Evolutionary conservation across 1,284 basidiomycete species (phyloP), one percentile per base, ranked within the genome.

Genomic region (Prillingera fragicola): DNA sequence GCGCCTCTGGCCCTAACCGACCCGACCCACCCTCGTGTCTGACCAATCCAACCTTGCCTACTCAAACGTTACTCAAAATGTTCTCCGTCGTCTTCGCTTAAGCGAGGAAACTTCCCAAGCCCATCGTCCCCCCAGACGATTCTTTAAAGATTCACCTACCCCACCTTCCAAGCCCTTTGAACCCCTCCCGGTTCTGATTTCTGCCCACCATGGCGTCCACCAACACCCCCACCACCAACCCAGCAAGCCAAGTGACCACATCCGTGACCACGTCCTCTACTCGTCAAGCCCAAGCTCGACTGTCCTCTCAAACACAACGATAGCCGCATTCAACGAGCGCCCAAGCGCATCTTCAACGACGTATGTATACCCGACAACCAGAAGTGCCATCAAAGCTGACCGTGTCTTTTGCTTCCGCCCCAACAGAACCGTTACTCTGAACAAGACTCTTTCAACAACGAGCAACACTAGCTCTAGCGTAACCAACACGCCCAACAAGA

Each of bases 201-300:
- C 46, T 54, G 52, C 52, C 52, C 52, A 54, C 31, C 48, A 54
- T 54, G 52, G 52, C 48, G 25, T 52, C 38, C 48, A 38, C 41
- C 42, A 50, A 27, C 38, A 35, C 42, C 42, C 29, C 38, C 38
- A 18, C 24, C 43, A 13, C 32, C 17, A 10, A 15, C 9, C 14
- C 32, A 33, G 14, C n/a, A 33, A 13, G 14, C 17, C 41, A 17
- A 29, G 33, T 33, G 29, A 38, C 22, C 18, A 22, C 32, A 22
- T 26, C 27, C 27, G 37, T 29, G 27, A 38, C 37, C 25, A 29
- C 37, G 27, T 41, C 44, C 41, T 41, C 48, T 38, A 32, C 43
- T 39, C 43, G 28, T 23, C 41, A 38, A 13, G 29, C 35, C 12
- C 18, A 33, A 38, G 27, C 35, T 26, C 36, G 35, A 32, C 31